Conservation (phyloP, 2,329 filamentous ascomycete genomes). For the Phoma sp. region DNA sequence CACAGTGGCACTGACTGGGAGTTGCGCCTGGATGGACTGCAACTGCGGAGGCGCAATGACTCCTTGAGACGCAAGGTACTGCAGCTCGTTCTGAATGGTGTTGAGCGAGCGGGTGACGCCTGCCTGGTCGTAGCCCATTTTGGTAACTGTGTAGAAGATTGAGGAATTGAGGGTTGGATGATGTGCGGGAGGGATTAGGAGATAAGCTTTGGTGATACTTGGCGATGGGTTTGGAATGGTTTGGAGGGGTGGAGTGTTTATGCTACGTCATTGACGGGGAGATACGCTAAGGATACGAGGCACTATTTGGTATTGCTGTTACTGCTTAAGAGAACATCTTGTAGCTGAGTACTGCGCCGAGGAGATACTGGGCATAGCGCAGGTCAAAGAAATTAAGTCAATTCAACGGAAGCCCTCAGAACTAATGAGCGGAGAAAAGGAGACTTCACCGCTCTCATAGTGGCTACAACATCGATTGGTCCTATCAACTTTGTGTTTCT, state of each 20-base stretch:
- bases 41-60: constrained; percentile 23
- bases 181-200: background rate
- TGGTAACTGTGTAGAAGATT: background rate
- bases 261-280: constrained; percentile 8
- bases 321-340: too few species aligned
- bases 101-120: constrained; percentile 24
- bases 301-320: background rate
- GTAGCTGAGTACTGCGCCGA: too few species aligned
- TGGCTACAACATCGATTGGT: too few species aligned
- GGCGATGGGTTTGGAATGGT: constrained; percentile 1
- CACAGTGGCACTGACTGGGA: constrained; percentile 11
- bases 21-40: constrained; percentile 26
- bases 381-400: too few species aligned
- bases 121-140: constrained; percentile 22
- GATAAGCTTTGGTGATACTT: constrained; percentile 16
- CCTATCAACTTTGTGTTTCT: too few species aligned
- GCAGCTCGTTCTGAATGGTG: constrained; percentile 23
- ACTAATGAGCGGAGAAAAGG: too few species aligned
- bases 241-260: background rate
- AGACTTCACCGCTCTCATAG: too few species aligned
- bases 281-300: background rate
- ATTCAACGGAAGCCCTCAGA: too few species aligned
- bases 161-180: background rate
- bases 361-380: too few species aligned
- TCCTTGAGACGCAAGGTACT: constrained; percentile 25